These are phyloP conservation scores for Mycena polygramma DNA, from an alignment of 768 basidiomycete genomes.

Conservation along the genomic window DNA sequence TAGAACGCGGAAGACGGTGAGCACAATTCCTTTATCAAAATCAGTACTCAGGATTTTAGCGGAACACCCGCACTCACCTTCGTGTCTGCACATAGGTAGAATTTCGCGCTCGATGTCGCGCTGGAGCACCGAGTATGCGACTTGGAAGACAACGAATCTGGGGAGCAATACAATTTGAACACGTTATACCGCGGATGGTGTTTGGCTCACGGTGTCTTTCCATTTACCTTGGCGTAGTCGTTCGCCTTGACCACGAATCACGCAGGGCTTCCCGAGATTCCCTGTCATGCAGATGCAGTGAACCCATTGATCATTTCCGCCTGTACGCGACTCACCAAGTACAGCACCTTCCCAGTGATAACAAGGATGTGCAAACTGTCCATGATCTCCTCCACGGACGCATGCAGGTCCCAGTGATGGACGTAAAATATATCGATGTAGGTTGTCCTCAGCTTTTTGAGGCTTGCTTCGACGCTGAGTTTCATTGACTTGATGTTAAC, in stretches of 20 bases:
- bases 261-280: conserved; percentile 49
- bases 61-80: background rate
- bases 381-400: conserved; percentile 62
- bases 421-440: conserved; percentile 71
- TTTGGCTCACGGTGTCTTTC: conserved; percentile 46
- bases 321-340: conserved; percentile 39
- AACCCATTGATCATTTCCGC: background rate
- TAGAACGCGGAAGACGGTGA: conserved; percentile 54
- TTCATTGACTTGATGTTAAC: conserved; percentile 58
- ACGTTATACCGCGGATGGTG: background rate
- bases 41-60: background rate
- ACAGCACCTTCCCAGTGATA: conserved; percentile 58
- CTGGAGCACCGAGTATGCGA: conserved; percentile 44
- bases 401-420: conserved; percentile 64
- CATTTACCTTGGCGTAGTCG: conserved; percentile 56
- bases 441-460: conserved; percentile 63
- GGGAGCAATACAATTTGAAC: too few relatives aligned
- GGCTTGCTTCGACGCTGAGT: conserved; percentile 47
- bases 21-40: conserved; percentile 42
- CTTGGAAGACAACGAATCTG: conserved; percentile 60
- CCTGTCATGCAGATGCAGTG: conserved; percentile 29
- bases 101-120: conserved; percentile 62
- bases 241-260: conserved; percentile 57
- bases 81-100: conserved; percentile 48
- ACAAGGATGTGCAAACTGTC: conserved; percentile 56